Evolutionary conservation across 345 rosid genomes (phyloP).

Genomic region (Aquilaria yunnanensis): DNA sequence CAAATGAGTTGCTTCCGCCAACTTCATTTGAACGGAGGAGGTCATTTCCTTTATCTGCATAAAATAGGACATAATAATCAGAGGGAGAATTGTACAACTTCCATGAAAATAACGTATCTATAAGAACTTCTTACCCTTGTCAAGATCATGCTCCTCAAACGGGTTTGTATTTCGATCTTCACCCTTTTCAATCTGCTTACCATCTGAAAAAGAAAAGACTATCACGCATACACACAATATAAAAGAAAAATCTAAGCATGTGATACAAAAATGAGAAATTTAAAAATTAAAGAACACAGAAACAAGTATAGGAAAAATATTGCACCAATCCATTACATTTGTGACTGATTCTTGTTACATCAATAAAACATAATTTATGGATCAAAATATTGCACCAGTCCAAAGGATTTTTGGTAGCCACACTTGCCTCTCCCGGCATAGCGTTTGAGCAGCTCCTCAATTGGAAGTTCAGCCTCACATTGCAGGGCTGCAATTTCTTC

Average conservation of each 20-base stretch:
- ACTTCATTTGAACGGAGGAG: slow-evolving; percentile 28
- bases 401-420: background rate
- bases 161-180: slow-evolving; percentile 26
- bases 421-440: slow-evolving; percentile 51
- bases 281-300: background rate
- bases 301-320: background rate
- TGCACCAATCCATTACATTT: background rate
- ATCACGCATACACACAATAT: slow-evolving; percentile 3
- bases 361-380: background rate
- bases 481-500: slow-evolving; percentile 88
- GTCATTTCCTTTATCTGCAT: slow-evolving; percentile 39
- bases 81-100: slow-evolving; percentile 4
- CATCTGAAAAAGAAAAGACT: background rate
- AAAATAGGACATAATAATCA: slow-evolving; percentile 12
- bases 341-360: background rate
- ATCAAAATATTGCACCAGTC: background rate
- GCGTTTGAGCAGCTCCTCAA: slow-evolving; percentile 76
- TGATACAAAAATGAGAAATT: background rate
- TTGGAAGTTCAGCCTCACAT: slow-evolving; percentile 75
- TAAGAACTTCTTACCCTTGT: slow-evolving; percentile 31
- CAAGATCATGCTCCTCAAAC: slow-evolving; percentile 29
- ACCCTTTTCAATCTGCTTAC: slow-evolving; percentile 34
- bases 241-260: background rate
- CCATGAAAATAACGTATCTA: slow-evolving; percentile 11
- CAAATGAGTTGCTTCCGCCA: slow-evolving; percentile 38